These are phyloP conservation scores for Skeletonema costatum DNA, from an alignment of 108 stramenopile genomes.

Conservation along the genomic window DNA sequence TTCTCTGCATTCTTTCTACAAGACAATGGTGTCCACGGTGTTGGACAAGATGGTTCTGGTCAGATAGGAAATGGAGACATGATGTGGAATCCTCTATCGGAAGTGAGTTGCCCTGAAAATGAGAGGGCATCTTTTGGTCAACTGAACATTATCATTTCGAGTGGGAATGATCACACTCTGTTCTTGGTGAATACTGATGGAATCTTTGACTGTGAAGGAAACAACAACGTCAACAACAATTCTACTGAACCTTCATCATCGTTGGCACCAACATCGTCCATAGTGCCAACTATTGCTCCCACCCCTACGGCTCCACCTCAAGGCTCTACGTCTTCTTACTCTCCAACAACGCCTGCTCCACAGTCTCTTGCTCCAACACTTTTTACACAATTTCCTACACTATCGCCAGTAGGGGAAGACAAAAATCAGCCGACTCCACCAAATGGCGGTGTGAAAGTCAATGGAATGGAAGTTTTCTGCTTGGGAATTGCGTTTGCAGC, in stretches of 20 bases:
- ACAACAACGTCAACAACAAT: background rate
- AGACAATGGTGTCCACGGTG: slow-evolving; percentile 14
- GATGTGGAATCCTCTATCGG: background rate
- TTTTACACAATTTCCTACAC: background rate
- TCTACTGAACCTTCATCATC: background rate
- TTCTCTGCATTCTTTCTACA: slow-evolving; percentile 24
- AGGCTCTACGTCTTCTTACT: no score
- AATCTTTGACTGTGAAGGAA: background rate
- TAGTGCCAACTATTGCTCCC: background rate
- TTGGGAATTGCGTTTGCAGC: background rate
- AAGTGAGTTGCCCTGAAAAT: background rate
- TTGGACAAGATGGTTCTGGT: slow-evolving; percentile 30
- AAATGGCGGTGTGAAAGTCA: background rate
- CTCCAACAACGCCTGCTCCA: background rate
- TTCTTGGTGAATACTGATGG: slow-evolving; percentile 17
- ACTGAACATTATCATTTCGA: slow-evolving; percentile 11
- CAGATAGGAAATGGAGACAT: slow-evolving; percentile 30
- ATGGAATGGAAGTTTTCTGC: background rate
- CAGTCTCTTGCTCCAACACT: no score
- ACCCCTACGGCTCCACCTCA: background rate
- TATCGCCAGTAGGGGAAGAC: background rate
- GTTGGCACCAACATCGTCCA: background rate
- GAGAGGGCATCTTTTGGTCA: background rate
- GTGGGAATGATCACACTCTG: slow-evolving; percentile 39
- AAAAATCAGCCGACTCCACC: background rate